A percentile compares a stretch with the other conserved stretches of the same genome.
phyloP scores from a whole-genome alignment of 192 early-diverging fungal species.

The Rhizophagus prolifer region DNA sequence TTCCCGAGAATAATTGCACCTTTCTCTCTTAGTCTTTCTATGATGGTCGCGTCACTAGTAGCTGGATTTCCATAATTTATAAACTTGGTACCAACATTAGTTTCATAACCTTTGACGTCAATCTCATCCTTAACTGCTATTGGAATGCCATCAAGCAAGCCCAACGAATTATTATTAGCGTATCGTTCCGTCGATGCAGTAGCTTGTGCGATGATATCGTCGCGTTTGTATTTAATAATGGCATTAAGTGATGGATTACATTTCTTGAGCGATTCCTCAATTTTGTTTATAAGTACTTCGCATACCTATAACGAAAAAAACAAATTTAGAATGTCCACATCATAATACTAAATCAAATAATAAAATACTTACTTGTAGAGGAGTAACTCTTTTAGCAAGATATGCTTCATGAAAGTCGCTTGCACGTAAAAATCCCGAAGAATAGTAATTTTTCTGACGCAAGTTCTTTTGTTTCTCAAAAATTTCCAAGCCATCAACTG shows the following conservation, averaged over 20 bases:
- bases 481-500: slow-evolving; percentile 15
- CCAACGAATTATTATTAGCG: slow-evolving; percentile 41
- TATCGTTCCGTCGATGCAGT: slow-evolving; percentile 57
- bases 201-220: slow-evolving; percentile 52
- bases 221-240: slow-evolving; percentile 35
- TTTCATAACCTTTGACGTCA: slow-evolving; percentile 55
- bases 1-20: slow-evolving; percentile 71
- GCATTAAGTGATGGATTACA: slow-evolving; percentile 33
- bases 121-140: slow-evolving; percentile 76
- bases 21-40: slow-evolving; percentile 48
- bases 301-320: not conserved
- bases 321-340: not conserved
- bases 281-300: slow-evolving; percentile 5
- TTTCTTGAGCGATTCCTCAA: not conserved
- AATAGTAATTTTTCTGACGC: not conserved
- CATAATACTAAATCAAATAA: not conserved
- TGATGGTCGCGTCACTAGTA: slow-evolving; percentile 48
- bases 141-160: slow-evolving; percentile 72
- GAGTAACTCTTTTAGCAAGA: not conserved
- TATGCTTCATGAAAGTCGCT: slow-evolving; percentile 18
- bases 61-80: slow-evolving; percentile 52
- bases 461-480: not conserved
- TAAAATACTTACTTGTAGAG: slow-evolving; percentile 22
- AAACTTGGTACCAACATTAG: slow-evolving; percentile 58
- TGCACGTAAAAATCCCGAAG: not conserved